phyloP scores from a whole-genome alignment of 176 grass and related monocot species.

The Lolium perenne region DNA sequence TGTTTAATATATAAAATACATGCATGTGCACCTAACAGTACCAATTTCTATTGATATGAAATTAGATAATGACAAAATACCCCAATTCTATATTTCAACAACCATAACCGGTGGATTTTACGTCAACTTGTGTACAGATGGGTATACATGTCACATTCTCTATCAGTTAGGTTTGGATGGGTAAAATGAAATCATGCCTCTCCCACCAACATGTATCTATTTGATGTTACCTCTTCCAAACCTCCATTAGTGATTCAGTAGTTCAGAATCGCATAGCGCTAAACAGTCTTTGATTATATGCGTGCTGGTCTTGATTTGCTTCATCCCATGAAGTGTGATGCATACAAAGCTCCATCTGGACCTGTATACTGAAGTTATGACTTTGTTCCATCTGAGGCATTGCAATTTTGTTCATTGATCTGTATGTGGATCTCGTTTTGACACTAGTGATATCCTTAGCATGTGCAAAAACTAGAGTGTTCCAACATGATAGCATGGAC shows the following conservation, averaged over 20 bases:
- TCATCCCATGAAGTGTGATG: slow-evolving; percentile 1
- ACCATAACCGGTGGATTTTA: slow-evolving; percentile 24
- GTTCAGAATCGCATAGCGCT: neutral
- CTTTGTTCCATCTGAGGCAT: slow-evolving; percentile 22
- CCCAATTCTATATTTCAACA: slow-evolving; percentile 8
- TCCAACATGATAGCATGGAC: neutral
- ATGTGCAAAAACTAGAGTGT: slow-evolving; percentile 1
- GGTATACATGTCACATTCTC: neutral
- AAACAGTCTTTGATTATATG: slow-evolving; percentile 4
- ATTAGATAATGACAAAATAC: slow-evolving; percentile 16
- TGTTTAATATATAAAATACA: neutral
- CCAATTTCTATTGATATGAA: neutral
- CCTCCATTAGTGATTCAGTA: slow-evolving; percentile 13
- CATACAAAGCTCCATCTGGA: slow-evolving; percentile 15
- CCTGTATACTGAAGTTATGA: slow-evolving; percentile 25
- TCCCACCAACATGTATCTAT: slow-evolving; percentile 2
- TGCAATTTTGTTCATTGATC: slow-evolving; percentile 1
- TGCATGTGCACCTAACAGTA: neutral
- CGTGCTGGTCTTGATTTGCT: neutral
- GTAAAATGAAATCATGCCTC: neutral
- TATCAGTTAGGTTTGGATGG: slow-evolving; percentile 9
- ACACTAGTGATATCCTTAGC: slow-evolving; percentile 16
- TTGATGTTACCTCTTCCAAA: slow-evolving; percentile 9
- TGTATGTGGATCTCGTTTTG: slow-evolving; percentile 28
- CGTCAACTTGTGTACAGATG: slow-evolving; percentile 9